Conservation (phyloP, 768 basidiomycete species). For the Hypholoma fasciculare region DNA sequence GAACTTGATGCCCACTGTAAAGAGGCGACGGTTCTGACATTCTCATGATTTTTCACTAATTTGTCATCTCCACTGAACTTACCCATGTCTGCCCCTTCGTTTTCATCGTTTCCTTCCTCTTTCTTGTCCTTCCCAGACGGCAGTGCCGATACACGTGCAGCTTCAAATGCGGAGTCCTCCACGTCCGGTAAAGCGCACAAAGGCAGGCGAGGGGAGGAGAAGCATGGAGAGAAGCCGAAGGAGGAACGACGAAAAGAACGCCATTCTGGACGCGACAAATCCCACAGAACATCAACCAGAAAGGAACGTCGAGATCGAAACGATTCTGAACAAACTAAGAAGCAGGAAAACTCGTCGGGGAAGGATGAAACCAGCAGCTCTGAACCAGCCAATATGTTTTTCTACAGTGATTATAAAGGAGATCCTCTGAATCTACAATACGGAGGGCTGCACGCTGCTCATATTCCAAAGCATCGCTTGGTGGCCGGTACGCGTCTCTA, state of each 20-base stretch:
- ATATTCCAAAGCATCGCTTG: constrained; percentile 66
- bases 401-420: constrained; percentile 68
- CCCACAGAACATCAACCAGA: constrained; percentile 17
- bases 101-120: constrained; percentile 48
- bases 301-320: constrained; percentile 27
- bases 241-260: constrained; percentile 11
- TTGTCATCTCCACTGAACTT: background rate
- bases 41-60: background rate
- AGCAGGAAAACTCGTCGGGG: constrained; percentile 14
- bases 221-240: constrained; percentile 3
- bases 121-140: constrained; percentile 68
- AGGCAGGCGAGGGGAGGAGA: constrained; percentile 25
- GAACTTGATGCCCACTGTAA: too few species aligned
- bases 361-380: constrained; percentile 21
- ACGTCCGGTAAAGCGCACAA: constrained; percentile 1
- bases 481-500: constrained; percentile 50
- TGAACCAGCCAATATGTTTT: constrained; percentile 31
- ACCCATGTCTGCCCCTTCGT: constrained; percentile 1
- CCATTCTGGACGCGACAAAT: constrained; percentile 13
- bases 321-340: constrained; percentile 9
- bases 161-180: constrained; percentile 8
- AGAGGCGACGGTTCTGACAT: too few species aligned
- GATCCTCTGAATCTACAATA: constrained; percentile 68
- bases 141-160: constrained; percentile 28
- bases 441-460: constrained; percentile 60